A percentile compares a stretch with the other conserved stretches of the same genome.
phyloP scores from a whole-genome alignment of 163 green algal species.

The Coccomyxa subellipsoidea region DNA sequence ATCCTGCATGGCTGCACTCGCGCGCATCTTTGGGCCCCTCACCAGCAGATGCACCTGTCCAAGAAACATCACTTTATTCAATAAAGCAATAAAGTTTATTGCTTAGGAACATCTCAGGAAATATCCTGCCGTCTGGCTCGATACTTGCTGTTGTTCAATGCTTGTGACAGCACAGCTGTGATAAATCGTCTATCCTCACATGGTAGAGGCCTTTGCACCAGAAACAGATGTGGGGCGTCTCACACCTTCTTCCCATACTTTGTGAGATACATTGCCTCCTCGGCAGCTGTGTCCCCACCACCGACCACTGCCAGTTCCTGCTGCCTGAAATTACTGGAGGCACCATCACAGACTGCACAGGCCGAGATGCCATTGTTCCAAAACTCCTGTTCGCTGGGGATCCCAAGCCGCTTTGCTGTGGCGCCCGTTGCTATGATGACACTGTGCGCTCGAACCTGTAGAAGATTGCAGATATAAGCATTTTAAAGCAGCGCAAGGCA shows the following conservation, averaged over 20 bases:
- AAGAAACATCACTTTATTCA: too few species aligned
- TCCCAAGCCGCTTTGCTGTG: slow-evolving; percentile 79
- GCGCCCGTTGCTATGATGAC: slow-evolving; percentile 98
- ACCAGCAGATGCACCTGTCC: slow-evolving; percentile 94
- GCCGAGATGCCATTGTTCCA: slow-evolving; percentile 92
- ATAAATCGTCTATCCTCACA: too few species aligned
- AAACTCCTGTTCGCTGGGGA: slow-evolving; percentile 88
- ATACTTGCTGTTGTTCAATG: too few species aligned
- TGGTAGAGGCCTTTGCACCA: too few species aligned
- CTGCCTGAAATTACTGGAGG: neutral
- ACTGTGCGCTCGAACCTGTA: slow-evolving; percentile 66
- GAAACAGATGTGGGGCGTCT: too few species aligned
- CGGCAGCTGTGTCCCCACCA: slow-evolving; percentile 90
- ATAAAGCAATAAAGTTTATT: too few species aligned
- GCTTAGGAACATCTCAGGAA: too few species aligned
- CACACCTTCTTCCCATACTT: slow-evolving; percentile 87
- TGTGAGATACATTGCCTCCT: slow-evolving; percentile 98
- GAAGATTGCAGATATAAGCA: too few species aligned
- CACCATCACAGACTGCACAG: slow-evolving; percentile 97
- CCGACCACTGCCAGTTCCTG: slow-evolving; percentile 93
- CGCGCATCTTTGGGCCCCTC: slow-evolving; percentile 71
- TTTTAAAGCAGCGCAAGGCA: too few species aligned
- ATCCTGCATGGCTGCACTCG: slow-evolving; percentile 89
- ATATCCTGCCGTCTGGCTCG: too few species aligned
- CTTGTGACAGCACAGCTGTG: too few species aligned